A percentile compares a stretch with the other conserved stretches of the same genome.
Evolutionary conservation across 371 early-diverging fungal species (phyloP).

Genomic region (Rhizopus delemar): DNA sequence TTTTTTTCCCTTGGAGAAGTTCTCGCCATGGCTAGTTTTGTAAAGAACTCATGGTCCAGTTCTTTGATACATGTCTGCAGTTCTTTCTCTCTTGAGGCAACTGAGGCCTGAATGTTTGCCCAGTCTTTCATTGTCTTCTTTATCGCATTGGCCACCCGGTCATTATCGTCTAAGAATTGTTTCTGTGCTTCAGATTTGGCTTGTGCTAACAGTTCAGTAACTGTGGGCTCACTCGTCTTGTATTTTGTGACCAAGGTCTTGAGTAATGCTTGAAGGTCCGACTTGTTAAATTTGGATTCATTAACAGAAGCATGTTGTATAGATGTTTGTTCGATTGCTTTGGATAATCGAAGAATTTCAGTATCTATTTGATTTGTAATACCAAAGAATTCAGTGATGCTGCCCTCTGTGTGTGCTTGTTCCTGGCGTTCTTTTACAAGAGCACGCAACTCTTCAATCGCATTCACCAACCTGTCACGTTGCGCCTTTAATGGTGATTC

Average conservation of each 20-base stretch:
- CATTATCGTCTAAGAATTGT: conserved; percentile 46
- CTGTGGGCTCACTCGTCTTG: conserved; percentile 31
- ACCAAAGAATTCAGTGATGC: conserved; percentile 44
- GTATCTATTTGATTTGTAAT: conserved; percentile 46
- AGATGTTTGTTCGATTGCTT: conserved; percentile 36
- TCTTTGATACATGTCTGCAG: conserved; percentile 43
- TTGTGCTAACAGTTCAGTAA: conserved; percentile 24
- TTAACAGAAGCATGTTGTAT: conserved; percentile 39
- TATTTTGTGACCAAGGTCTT: conserved; percentile 39
- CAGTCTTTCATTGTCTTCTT: conserved; percentile 49
- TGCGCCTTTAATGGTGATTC: conserved; percentile 40
- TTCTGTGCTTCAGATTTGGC: conserved; percentile 45
- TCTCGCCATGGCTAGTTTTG: conserved; percentile 48
- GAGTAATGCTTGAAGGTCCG: conserved; percentile 50
- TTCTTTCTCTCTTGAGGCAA: conserved; percentile 37
- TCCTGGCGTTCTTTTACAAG: conserved; percentile 38
- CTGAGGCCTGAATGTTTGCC: conserved; percentile 35
- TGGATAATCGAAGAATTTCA: conserved; percentile 32
- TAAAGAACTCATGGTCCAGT: conserved; percentile 50
- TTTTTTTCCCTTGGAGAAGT: conserved; percentile 18
- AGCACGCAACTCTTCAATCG: conserved; percentile 36
- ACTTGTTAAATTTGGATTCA: conserved; percentile 40
- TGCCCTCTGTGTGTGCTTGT: conserved; percentile 47
- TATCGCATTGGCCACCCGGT: conserved; percentile 50
- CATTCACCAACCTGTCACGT: conserved; percentile 28